Percentiles rank a stretch among this genome's conserved stretches.
phyloP scores from a whole-genome alignment of 768 basidiomycete genomes.

The Boletus eberwhitei region DNA sequence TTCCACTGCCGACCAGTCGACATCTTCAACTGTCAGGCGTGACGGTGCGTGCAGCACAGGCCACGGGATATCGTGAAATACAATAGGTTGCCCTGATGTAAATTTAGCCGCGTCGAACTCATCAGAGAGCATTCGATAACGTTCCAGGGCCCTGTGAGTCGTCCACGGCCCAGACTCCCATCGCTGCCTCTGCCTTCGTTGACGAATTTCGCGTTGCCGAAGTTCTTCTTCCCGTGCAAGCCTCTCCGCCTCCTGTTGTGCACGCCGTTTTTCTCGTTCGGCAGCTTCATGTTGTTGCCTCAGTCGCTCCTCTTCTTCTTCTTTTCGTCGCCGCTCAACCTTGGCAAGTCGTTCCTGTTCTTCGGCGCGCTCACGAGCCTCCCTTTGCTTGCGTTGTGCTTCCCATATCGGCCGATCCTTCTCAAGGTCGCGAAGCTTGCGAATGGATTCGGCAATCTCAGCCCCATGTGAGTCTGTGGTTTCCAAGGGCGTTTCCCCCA shows the following conservation, averaged over 20 bases:
- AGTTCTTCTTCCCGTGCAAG: conserved; percentile 33
- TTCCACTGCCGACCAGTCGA: conserved; percentile 71
- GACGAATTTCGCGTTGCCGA: conserved; percentile 39
- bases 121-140: conserved; percentile 57
- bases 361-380: conserved; percentile 40
- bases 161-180: conserved; percentile 68
- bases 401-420: conserved; percentile 62
- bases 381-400: conserved; percentile 45
- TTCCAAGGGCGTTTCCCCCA: conserved; percentile 14
- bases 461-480: conserved; percentile 39
- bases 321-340: conserved; percentile 32
- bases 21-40: conserved; percentile 55
- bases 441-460: conserved; percentile 59
- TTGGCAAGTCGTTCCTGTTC: conserved; percentile 38
- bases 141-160: conserved; percentile 61
- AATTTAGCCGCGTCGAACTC: conserved; percentile 64
- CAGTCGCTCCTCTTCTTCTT: conserved; percentile 31
- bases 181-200: conserved; percentile 46
- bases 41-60: conserved; percentile 59
- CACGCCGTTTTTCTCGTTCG: conserved; percentile 21
- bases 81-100: conserved; percentile 47
- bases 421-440: conserved; percentile 67
- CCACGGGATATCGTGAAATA: conserved; percentile 70
- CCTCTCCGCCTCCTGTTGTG: conserved; percentile 29
- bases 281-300: conserved; percentile 25